These are phyloP conservation scores for Fonsecaea pedrosoi DNA, from an alignment of 2,329 filamentous ascomycete species.

Conservation along the genomic window DNA sequence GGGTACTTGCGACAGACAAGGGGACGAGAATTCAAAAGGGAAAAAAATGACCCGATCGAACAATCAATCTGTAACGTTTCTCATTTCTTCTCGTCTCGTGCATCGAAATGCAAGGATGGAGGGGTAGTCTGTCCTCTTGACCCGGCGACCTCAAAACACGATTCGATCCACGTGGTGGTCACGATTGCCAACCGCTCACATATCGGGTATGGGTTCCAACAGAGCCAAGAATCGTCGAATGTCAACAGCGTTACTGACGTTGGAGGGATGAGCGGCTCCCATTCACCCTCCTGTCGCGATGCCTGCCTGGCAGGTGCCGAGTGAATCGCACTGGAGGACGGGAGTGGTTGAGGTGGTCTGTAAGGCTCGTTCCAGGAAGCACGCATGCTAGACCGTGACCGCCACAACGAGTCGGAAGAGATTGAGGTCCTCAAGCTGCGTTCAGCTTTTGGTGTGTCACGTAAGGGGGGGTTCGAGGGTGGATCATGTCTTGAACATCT, in stretches of 20 bases:
- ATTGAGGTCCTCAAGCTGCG: neutral
- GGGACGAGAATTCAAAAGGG: neutral
- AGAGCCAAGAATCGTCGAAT: neutral
- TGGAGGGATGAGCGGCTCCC: neutral
- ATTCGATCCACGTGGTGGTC: neutral
- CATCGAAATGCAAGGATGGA: neutral
- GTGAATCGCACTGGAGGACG: neutral
- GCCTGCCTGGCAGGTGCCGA: neutral
- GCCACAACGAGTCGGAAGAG: neutral
- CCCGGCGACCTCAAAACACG: neutral
- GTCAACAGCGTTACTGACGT: neutral
- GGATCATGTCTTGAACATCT: neutral
- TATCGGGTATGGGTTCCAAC: neutral
- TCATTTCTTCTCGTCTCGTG: neutral
- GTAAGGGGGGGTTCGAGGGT: neutral
- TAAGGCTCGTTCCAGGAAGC: neutral
- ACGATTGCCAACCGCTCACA: neutral
- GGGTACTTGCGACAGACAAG: neutral
- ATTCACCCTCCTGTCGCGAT: neutral
- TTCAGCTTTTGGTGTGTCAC: neutral
- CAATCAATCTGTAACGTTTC: neutral
- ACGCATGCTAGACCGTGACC: neutral
- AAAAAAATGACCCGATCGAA: neutral
- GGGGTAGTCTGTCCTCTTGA: neutral
- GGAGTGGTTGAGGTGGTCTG: neutral